Base-by-base conservation (phyloP, 805 yeast species). In the Myxozyma sirexii region DNA sequence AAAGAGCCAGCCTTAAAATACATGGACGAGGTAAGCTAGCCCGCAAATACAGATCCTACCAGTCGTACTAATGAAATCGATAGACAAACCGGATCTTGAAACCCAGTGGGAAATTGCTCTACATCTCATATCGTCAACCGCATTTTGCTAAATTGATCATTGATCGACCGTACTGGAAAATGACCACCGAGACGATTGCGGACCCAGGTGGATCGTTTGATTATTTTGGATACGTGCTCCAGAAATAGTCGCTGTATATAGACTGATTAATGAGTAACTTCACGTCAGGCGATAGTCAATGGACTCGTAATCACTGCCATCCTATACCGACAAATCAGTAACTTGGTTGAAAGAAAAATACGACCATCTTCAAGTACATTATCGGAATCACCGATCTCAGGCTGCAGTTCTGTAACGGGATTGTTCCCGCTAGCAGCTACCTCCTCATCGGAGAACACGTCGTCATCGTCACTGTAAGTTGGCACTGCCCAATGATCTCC, bases 401-500 rank as follows among this genome's bases (percentile, higher is more conserved):
- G n/a, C n/a, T n/a, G 10, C 3, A 12, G 26, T 8, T 5, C 27
- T 17, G 37, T 33, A 13, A 41, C 3, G 21, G 1, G 13, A 41
- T 24, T 15, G n/a, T n/a, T n/a, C n/a, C n/a, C n/a, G n/a, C n/a
- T n/a, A n/a, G n/a, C n/a, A n/a, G n/a, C n/a, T n/a, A n/a, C n/a
- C n/a, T n/a, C n/a, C n/a, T n/a, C n/a, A n/a, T 38, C 21, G 23
- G 38, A 51, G 19, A 8, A n/a, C n/a, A 33, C 54, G 4, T 51
- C 66, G 26, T 37, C 47, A 21, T 46, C 56, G 19, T 53, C 61
- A 23, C 57, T 64, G 13, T 15, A 46, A 12, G 49, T 27, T 6
- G 60, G 56, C 38, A 24, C 55, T 7, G n/a, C 49, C 74, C 74
- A 71, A 49, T 70, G 72, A 15, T 67, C 71, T 0, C 74, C 74